A percentile compares a stretch with the other conserved stretches of the same genome.
Conservation (phyloP, 2,329 filamentous ascomycete species). For the Colletotrichum simmondsii region DNA sequence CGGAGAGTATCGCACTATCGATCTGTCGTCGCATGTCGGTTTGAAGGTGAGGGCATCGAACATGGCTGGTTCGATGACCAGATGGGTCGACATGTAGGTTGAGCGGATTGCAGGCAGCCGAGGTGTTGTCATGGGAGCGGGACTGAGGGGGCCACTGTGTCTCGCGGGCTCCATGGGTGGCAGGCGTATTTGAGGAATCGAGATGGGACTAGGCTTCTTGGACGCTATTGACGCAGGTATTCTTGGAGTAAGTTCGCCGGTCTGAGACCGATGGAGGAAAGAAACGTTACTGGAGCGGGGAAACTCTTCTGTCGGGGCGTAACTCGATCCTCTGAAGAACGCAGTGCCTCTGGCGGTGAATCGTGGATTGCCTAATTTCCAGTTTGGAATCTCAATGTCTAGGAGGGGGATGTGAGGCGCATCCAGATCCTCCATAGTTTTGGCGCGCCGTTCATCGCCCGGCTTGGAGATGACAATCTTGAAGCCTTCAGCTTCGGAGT, state of each 20-base stretch:
- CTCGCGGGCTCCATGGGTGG: constrained; percentile 35
- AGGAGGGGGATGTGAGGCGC: constrained; percentile 63
- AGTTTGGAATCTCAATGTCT: constrained; percentile 83
- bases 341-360: constrained; percentile 83
- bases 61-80: constrained; percentile 76
- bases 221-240: constrained; percentile 42
- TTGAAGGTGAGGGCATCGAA: constrained; percentile 85
- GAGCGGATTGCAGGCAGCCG: constrained; percentile 53
- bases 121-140: constrained; percentile 44
- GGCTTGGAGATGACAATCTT: constrained; percentile 85
- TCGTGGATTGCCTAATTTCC: constrained; percentile 82
- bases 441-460: constrained; percentile 67
- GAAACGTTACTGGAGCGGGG: constrained; percentile 69
- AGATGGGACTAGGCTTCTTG: constrained; percentile 50
- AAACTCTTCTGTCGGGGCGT: constrained; percentile 79
- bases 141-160: constrained; percentile 34
- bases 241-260: constrained; percentile 43
- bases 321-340: constrained; percentile 83
- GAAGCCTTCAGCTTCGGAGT: constrained; percentile 74
- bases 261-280: constrained; percentile 51
- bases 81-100: constrained; percentile 60
- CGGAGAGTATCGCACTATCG: constrained; percentile 84
- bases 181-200: constrained; percentile 48
- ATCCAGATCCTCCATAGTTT: constrained; percentile 69
- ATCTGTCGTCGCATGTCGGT: constrained; percentile 80